phyloP scores from a whole-genome alignment of 2,329 filamentous ascomycete species.

The Pseudogymnoascus sp. region DNA sequence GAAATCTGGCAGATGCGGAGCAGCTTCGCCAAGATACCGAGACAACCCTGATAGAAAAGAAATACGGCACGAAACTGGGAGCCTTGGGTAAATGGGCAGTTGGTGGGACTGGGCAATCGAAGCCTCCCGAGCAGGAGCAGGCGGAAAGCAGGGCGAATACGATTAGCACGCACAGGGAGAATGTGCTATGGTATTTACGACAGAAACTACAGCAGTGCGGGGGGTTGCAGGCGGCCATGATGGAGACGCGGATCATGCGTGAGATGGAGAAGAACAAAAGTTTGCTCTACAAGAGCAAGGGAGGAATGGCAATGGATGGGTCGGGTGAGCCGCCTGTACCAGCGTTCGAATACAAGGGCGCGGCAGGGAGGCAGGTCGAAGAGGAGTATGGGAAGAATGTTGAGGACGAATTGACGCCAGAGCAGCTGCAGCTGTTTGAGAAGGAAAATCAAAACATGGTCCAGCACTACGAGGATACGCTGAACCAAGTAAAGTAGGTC shows the following conservation, averaged over 20 bases:
- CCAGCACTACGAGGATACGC: constrained; percentile 84
- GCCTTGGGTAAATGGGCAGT: constrained; percentile 57
- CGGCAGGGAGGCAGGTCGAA: constrained; percentile 16
- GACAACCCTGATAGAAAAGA: constrained; percentile 60
- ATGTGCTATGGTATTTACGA: constrained; percentile 74
- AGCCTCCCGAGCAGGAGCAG: constrained; percentile 56
- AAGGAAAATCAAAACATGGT: constrained; percentile 89
- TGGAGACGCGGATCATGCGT: constrained; percentile 76
- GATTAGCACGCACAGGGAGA: constrained; percentile 65
- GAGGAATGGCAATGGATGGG: constrained; percentile 20
- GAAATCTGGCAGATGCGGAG: constrained; percentile 72
- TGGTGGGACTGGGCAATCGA: constrained; percentile 49
- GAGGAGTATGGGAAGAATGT: constrained; percentile 20
- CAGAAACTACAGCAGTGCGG: constrained; percentile 68
- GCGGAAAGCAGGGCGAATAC: constrained; percentile 65
- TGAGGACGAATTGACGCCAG: constrained; percentile 57
- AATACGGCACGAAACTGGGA: constrained; percentile 55
- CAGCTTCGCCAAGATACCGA: constrained; percentile 71
- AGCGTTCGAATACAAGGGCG: constrained; percentile 13
- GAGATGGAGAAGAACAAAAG: constrained; percentile 87
- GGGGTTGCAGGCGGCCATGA: constrained; percentile 78
- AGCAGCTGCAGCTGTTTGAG: constrained; percentile 89
- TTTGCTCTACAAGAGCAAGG: constrained; percentile 62
- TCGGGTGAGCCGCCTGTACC: constrained; percentile 14
- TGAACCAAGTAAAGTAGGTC: constrained; percentile 85